Conservation (phyloP, 2,329 filamentous ascomycete species). For the Neofusicoccum ribis region DNA sequence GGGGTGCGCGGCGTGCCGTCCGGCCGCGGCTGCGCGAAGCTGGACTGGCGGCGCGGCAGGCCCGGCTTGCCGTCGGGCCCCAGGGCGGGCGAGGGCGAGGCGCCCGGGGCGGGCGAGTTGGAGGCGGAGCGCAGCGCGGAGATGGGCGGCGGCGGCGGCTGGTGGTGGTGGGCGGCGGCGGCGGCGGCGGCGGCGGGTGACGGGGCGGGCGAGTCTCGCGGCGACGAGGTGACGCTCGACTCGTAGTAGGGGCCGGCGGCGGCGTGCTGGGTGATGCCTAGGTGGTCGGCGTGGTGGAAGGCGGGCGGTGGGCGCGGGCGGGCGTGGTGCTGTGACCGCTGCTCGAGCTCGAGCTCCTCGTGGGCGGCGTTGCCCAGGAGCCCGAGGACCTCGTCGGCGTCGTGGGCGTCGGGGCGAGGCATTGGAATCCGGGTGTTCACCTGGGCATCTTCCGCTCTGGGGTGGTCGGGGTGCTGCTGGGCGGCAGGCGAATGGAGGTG, state of each 20-base stretch:
- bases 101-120: constrained; percentile 12
- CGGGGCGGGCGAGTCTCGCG: background rate
- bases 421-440: constrained; percentile 10
- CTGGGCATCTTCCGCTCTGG: background rate
- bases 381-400: constrained; percentile 18
- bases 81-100: constrained; percentile 25
- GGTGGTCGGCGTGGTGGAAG: background rate
- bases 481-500: background rate
- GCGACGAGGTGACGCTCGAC: background rate
- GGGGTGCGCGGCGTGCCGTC: constrained; percentile 62
- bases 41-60: constrained; percentile 40
- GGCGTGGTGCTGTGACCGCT: background rate
- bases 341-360: constrained; percentile 10
- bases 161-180: background rate
- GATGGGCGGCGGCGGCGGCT: constrained; percentile 1
- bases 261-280: background rate
- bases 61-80: constrained; percentile 7
- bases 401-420: constrained; percentile 19
- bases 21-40: constrained; percentile 48
- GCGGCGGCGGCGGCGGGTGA: background rate
- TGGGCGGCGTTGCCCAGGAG: constrained; percentile 18
- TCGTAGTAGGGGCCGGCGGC: background rate
- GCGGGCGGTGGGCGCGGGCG: background rate
- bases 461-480: background rate
- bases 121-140: constrained; percentile 3